A percentile compares a stretch with the other conserved stretches of the same genome.
phyloP scores from a whole-genome alignment of 192 early-diverging fungal species.

The Backusella psychrophila region DNA sequence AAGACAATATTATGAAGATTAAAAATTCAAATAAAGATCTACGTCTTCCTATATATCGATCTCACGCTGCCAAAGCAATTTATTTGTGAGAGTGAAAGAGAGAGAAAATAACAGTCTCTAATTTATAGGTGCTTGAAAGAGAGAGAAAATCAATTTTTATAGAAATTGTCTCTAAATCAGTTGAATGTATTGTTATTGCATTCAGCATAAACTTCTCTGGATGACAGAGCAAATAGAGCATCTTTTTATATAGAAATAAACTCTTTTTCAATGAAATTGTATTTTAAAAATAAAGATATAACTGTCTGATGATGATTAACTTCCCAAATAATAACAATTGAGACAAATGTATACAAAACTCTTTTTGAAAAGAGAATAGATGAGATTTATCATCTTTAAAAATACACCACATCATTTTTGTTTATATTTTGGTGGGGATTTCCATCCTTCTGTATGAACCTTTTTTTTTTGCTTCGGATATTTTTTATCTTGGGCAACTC shows the following conservation, averaged over 20 bases:
- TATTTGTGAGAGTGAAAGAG: not conserved
- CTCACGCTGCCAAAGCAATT: not conserved
- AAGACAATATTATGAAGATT: not conserved
- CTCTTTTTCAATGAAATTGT: no score
- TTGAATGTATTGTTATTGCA: no score
- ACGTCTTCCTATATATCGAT: not conserved
- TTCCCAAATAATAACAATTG: not conserved
- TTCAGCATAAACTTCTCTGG: no score
- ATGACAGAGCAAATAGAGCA: no score
- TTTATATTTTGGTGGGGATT: no score
- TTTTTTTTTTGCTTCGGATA: not conserved
- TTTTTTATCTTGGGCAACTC: no score
- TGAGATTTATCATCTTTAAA: not conserved
- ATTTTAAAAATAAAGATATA: not conserved
- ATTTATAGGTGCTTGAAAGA: not conserved
- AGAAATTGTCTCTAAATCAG: not conserved
- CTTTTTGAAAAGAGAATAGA: not conserved
- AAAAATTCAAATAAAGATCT: not conserved
- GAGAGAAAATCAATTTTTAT: not conserved
- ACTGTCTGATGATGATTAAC: not conserved
- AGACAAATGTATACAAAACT: not conserved
- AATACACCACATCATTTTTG: no score
- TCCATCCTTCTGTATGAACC: not conserved
- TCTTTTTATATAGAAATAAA: no score
- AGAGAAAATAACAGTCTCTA: not conserved